Base-by-base conservation (phyloP, 2,329 filamentous ascomycete species). In the Epichloe elymi region DNA sequence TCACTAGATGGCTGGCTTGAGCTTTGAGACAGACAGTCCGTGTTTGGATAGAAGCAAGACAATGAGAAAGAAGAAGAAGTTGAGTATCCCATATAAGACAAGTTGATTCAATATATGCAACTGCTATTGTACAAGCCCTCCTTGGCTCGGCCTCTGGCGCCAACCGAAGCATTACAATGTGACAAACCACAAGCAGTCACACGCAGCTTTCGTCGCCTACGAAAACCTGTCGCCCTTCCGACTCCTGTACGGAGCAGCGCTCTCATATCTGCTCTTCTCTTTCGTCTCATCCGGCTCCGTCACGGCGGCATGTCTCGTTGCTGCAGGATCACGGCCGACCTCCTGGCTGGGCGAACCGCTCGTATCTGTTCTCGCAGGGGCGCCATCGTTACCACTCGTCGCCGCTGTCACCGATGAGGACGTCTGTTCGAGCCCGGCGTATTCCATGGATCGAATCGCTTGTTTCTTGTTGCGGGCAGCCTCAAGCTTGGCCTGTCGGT, bases 261-360 rank as follows among this genome's bases (percentile, higher is more conserved):
- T 83, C 71, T 97, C 90, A 67, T 94, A 97, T 70, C 95, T 95
- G 66, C 88, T 86, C 74, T 88, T 94, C 67, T 90, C 86, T 37
- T 72, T 61, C 26, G 86, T 73, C 56, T 77, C 74, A 63, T 88
- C 75, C 42, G 73, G 70, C 63, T 86, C 85, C 41, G 79, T 86
- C 56, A 82, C 75, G 2, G 87, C 85, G 54, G 85, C 86, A 69
- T 95, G 89, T 57, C 82, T 74, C 49, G 88, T 94, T 10, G 89
- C 85, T 12, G 90, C 89, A n/a, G 88, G 88, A 69, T 95, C 90
- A 56, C 73, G 72, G 61, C 77, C 80, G 35, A 82, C 80, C 69
- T 93, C 86, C 61, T 80, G 75, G 64, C 85, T 87, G 20, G 87
- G 86, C 19, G 78, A 79, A 42, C 74, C 74, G 35, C 70, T 72